phyloP scores from a whole-genome alignment of 129 eudicot genomes.

The carrot (Daucus carota) region DH1_v3.0 NC_030386.2:40357501-40358000 shows the following conservation, averaged over 20 bases:
- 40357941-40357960: not conserved
- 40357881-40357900: not conserved
- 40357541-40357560: slow-evolving; percentile 8
- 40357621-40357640: slow-evolving; percentile 1
- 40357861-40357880: not conserved
- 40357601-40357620: not conserved
- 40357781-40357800: not conserved
- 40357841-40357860: not conserved
- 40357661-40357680: slow-evolving; percentile 7
- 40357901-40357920: not conserved
- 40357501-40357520: not conserved
- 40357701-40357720: slow-evolving; percentile 10
- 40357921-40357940: not conserved
- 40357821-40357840: not conserved
- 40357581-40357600: slow-evolving; percentile 7
- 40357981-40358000: not conserved
- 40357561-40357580: slow-evolving; percentile 10
- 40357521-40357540: slow-evolving; percentile 8
- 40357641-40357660: not conserved
- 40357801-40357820: not conserved
- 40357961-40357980: not conserved
- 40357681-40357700: slow-evolving; percentile 3
- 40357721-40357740: slow-evolving; percentile 2
- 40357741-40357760: not conserved
- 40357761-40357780: not conserved